Base-by-base conservation (phyloP, 2,329 filamentous ascomycete genomes). In the Didymella sp. region DNA sequence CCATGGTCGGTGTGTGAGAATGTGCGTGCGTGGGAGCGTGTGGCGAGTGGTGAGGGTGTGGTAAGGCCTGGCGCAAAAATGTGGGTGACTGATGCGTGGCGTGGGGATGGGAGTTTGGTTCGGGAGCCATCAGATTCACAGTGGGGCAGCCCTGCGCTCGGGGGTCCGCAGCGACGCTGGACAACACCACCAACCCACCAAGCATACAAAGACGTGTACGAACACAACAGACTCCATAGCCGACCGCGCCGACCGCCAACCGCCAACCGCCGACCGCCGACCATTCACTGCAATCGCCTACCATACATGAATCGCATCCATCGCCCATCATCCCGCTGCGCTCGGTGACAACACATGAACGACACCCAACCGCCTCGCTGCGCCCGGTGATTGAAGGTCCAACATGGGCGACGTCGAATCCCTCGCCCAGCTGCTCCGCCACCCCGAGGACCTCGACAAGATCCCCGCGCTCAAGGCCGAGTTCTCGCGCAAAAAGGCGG, bases 371-470 rank as follows among this genome's bases (percentile, higher is more conserved):
- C 17, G 8, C 6, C 33, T 37, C 33, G 33, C 33, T 19, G 7
- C 33, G n/a, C 33, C n/a, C 17, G 33, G 33, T 38, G 35, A 21
- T 7, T 22, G 3, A 2, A 13, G 21, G 21, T 5, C 21, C 17
- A 25, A 25, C 40, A 91, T 85, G 87, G 89, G 86, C 81, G 84
- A 87, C 67, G 84, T 85, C 57, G 79, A 81, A 61, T 75, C 80
- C 56, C 88, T 99, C 76, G 87, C 92, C 65, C 94, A 98, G 82
- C 87, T 98, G 60, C 88, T 99, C 66, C 91, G 92, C 71, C 92
- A 96, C 73, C 92, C 95, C 3, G 95, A 99, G 75, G 95, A 99
- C 79, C 88, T 99, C 66, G 95, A 99, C 81, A 98, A 97, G 83
- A 94, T 99, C 71, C 82, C 88, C 49, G 87, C 87, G 43, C 84